Evolutionary conservation across 768 basidiomycete genomes (phyloP).

Genomic region (Termitomyces sp.): DNA sequence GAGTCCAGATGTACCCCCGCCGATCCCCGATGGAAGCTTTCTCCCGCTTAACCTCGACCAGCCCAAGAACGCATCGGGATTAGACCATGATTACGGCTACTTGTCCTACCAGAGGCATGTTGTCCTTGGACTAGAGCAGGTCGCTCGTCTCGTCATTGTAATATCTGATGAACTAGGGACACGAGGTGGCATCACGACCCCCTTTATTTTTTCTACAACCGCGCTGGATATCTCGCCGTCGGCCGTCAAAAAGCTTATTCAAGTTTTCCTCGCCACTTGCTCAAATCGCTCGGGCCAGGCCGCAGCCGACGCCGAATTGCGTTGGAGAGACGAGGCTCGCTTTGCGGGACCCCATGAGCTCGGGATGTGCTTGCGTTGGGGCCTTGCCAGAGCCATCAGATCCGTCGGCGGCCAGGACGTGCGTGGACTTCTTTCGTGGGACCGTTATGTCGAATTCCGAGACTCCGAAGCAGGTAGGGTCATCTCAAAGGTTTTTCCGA

Average conservation of each 20-base stretch:
- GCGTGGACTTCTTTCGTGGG: conserved; percentile 85
- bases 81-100: conserved; percentile 62
- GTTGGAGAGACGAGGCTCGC: conserved; percentile 76
- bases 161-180: conserved; percentile 67
- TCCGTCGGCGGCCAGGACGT: conserved; percentile 66
- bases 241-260: conserved; percentile 74
- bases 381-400: conserved; percentile 73
- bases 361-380: conserved; percentile 93
- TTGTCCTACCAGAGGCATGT: conserved; percentile 71
- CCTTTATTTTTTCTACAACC: conserved; percentile 86
- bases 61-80: conserved; percentile 34
- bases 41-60: conserved; percentile 49
- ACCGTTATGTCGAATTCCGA: conserved; percentile 78
- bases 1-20: conserved; percentile 35
- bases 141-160: conserved; percentile 67
- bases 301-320: conserved; percentile 41
- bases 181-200: conserved; percentile 79
- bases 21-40: conserved; percentile 48
- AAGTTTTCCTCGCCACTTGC: conserved; percentile 75
- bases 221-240: conserved; percentile 81
- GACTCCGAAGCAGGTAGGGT: conserved; percentile 75
- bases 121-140: conserved; percentile 71
- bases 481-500: conserved; percentile 9
- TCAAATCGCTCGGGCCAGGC: conserved; percentile 24
- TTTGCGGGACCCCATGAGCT: conserved; percentile 87